These are phyloP conservation scores for Conoideocrella luteorostrata DNA, from an alignment of 2,329 filamentous ascomycete species.

Conservation along the genomic window DNA sequence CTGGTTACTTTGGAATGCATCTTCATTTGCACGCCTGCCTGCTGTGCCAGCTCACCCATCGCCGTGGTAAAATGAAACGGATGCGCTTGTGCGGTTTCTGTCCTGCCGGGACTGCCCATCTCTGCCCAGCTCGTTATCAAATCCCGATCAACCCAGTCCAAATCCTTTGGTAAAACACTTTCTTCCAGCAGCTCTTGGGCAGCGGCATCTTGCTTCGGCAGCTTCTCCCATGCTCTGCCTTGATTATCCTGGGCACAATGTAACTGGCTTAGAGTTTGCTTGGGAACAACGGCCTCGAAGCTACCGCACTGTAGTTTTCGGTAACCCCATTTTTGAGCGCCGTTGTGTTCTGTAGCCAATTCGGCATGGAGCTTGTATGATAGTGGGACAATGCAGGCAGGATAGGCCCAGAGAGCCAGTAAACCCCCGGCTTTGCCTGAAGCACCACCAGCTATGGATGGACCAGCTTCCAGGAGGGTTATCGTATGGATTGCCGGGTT, in stretches of 20 bases:
- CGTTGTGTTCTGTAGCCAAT: conserved; percentile 76
- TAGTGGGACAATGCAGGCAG: conserved; percentile 72
- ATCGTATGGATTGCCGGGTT: conserved; percentile 68
- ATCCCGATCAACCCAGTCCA: conserved; percentile 76
- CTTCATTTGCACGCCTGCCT: conserved; percentile 61
- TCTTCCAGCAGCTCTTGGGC: conserved; percentile 43
- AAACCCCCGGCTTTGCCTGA: conserved; percentile 93
- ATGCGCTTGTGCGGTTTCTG: conserved; percentile 88
- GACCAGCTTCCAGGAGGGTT: conserved; percentile 78
- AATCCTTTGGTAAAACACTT: conserved; percentile 62
- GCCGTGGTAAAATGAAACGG: conserved; percentile 83
- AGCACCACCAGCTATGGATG: conserved; percentile 78
- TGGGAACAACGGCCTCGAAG: conserved; percentile 34
- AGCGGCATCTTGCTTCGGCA: conserved; percentile 52
- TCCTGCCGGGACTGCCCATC: conserved; percentile 65
- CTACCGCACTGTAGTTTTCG: conserved; percentile 68
- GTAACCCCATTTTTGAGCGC: conserved; percentile 79
- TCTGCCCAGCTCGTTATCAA: conserved; percentile 65
- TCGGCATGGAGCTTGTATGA: conserved; percentile 80
- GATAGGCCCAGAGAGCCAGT: conserved; percentile 88
- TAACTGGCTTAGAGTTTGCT: conserved; percentile 26
- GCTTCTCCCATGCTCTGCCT: conserved; percentile 51
- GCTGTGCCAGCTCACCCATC: conserved; percentile 69
- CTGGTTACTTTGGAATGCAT: conserved; percentile 60
- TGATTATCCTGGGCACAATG: conserved; percentile 16